phyloP scores from a whole-genome alignment of 169 alveolate genomes.

The Plasmodium falciparum region DNA sequence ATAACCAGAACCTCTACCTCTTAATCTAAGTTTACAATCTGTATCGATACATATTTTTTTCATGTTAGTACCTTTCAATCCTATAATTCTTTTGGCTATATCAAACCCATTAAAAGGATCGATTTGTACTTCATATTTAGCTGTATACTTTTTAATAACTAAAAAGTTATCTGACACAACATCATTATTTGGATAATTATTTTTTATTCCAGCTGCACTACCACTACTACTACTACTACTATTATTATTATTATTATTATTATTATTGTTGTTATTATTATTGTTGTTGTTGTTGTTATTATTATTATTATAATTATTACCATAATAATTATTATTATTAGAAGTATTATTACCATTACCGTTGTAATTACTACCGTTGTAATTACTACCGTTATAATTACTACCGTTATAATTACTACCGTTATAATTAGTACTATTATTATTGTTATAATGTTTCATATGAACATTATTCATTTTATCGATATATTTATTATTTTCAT shows the following conservation, averaged over 20 bases:
- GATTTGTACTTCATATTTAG: slow-evolving; percentile 93
- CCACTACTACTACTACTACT: not conserved
- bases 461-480: not conserved
- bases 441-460: too few species aligned
- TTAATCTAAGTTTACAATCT: slow-evolving; percentile 91
- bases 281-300: too few species aligned
- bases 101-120: slow-evolving; percentile 94
- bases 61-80: slow-evolving; percentile 94
- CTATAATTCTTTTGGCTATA: slow-evolving; percentile 94
- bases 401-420: too few species aligned
- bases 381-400: too few species aligned
- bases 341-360: too few species aligned
- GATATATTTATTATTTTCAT: slow-evolving; percentile 2
- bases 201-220: slow-evolving; percentile 5
- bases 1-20: slow-evolving; percentile 97
- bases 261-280: not conserved
- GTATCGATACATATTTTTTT: slow-evolving; percentile 92
- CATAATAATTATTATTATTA: too few species aligned
- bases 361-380: not conserved
- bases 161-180: slow-evolving; percentile 22
- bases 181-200: slow-evolving; percentile 20
- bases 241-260: not conserved
- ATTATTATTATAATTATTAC: too few species aligned
- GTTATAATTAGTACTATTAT: not conserved
- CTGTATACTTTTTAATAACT: slow-evolving; percentile 90